Evolutionary conservation across 2,329 filamentous ascomycete genomes (phyloP).

Genomic region (Aspergillus oerlinghausenensis): DNA sequence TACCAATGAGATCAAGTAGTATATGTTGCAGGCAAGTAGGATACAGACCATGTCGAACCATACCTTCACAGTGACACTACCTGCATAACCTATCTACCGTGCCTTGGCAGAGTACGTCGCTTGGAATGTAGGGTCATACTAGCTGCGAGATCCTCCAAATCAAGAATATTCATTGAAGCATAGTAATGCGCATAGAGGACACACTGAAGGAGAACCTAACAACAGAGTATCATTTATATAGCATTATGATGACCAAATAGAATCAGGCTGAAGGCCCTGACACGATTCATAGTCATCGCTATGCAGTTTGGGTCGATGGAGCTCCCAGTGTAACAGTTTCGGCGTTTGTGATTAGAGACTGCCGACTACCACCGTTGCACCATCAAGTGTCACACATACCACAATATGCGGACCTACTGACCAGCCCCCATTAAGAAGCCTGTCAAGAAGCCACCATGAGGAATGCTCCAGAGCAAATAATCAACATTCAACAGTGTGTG

Average conservation of each 20-base stretch:
- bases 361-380: conserved; percentile 27
- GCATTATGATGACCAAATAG: background rate
- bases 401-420: conserved; percentile 6
- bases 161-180: background rate
- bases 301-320: background rate
- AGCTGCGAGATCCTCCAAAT: background rate
- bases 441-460: background rate
- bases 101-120: background rate
- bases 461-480: background rate
- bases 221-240: background rate
- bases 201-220: background rate
- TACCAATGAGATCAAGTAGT: background rate
- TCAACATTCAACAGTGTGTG: background rate
- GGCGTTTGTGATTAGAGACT: conserved; percentile 10
- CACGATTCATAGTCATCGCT: background rate
- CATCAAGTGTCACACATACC: conserved; percentile 23
- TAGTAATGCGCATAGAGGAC: background rate
- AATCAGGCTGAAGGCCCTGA: background rate
- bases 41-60: background rate
- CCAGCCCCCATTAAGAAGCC: background rate
- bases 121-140: background rate
- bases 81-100: background rate
- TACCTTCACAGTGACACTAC: background rate
- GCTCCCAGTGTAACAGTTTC: conserved; percentile 21
- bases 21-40: background rate